A percentile compares a stretch with the other conserved stretches of the same genome.
Conservation (phyloP, 2,329 filamentous ascomycete species). For the Alternaria burnsii region DNA sequence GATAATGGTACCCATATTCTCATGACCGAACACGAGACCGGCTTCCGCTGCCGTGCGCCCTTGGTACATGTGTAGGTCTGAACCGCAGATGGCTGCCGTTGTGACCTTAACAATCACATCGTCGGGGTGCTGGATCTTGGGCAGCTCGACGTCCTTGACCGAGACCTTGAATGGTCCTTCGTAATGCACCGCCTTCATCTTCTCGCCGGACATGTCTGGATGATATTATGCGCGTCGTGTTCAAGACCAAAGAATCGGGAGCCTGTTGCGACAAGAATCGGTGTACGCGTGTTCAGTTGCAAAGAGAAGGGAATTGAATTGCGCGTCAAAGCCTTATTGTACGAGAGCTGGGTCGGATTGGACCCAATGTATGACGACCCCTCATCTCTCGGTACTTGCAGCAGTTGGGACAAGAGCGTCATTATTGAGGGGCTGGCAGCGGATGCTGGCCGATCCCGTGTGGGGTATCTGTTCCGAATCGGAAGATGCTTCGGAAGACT, state of each 20-base stretch:
- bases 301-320: not conserved
- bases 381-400: slow-evolving; percentile 6
- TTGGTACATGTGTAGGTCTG: slow-evolving; percentile 68
- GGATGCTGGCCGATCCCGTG: slow-evolving; percentile 5
- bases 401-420: slow-evolving; percentile 5
- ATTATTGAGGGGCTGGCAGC: slow-evolving; percentile 13
- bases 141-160: slow-evolving; percentile 67
- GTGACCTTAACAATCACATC: slow-evolving; percentile 72
- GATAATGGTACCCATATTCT: slow-evolving; percentile 68
- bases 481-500: slow-evolving; percentile 8
- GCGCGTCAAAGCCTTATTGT: not conserved
- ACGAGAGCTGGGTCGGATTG: too few relatives aligned
- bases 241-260: not conserved
- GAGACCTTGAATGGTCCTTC: slow-evolving; percentile 68
- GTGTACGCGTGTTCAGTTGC: not conserved
- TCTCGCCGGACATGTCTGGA: slow-evolving; percentile 29
- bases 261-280: not conserved
- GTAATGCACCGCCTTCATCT: slow-evolving; percentile 71
- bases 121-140: slow-evolving; percentile 69
- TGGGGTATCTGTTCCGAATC: slow-evolving; percentile 12
- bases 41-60: slow-evolving; percentile 69
- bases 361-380: slow-evolving; percentile 1
- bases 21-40: slow-evolving; percentile 70
- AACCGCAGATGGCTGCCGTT: slow-evolving; percentile 67
- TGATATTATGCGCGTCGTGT: not conserved